Percentiles rank a stretch among this genome's conserved stretches.
Conservation (phyloP, 2,329 filamentous ascomycete species). For the Tolypocladium paradoxum region DNA sequence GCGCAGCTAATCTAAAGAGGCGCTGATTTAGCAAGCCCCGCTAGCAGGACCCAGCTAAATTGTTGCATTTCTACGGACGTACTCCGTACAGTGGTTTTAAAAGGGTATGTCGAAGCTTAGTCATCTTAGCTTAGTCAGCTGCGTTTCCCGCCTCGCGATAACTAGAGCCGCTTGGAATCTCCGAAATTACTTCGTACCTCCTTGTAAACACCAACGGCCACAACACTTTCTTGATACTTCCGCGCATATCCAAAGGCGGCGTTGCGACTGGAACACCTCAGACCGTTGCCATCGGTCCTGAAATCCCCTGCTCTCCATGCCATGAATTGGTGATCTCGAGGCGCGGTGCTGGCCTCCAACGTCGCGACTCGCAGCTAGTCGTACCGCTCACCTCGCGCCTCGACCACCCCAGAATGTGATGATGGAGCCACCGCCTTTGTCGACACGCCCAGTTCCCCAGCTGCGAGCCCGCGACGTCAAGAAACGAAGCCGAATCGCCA, state of each 20-base stretch:
- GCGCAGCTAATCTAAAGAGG: too few species aligned
- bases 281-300: background rate
- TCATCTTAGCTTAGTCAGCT: too few species aligned
- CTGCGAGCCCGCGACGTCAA: background rate
- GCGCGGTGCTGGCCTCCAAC: background rate
- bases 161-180: too few species aligned
- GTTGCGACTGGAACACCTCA: background rate
- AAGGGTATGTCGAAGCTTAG: too few species aligned
- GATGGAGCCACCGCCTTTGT: background rate
- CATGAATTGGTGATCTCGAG: background rate
- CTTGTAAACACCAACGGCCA: too few species aligned
- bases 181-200: too few species aligned
- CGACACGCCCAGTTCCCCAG: background rate
- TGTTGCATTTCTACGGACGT: too few species aligned
- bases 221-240: background rate
- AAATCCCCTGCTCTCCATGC: background rate
- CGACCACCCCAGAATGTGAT: background rate
- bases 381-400: background rate
- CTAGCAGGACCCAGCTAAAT: too few species aligned
- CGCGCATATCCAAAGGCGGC: background rate
- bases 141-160: too few species aligned
- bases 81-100: too few species aligned
- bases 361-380: background rate
- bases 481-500: background rate
- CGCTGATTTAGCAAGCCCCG: too few species aligned